phyloP scores from a whole-genome alignment of 176 grass and related monocot genomes.

The Oryza australiensis region DNA sequence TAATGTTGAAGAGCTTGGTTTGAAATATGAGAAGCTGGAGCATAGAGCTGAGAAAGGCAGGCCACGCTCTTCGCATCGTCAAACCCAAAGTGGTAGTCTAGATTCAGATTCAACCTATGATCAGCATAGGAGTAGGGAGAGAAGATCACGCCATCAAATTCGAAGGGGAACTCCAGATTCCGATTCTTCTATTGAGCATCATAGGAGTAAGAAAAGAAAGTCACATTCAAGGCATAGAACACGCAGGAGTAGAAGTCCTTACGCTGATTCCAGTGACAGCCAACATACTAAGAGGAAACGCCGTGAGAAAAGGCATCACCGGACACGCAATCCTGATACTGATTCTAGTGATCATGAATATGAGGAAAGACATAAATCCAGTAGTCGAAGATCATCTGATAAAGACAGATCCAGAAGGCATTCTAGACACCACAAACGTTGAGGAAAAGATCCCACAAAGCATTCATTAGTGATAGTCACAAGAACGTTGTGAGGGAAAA shows the following conservation, averaged over 20 bases:
- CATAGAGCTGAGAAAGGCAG: slow-evolving; percentile 24
- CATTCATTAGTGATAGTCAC: slow-evolving; percentile 29
- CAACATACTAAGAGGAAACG: slow-evolving; percentile 43
- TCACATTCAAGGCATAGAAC: slow-evolving; percentile 49
- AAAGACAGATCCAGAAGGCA: slow-evolving; percentile 60
- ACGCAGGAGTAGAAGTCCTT: slow-evolving; percentile 49
- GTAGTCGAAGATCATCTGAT: slow-evolving; percentile 46
- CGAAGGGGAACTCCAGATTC: slow-evolving; percentile 40
- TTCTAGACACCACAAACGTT: slow-evolving; percentile 52
- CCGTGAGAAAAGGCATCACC: slow-evolving; percentile 46
- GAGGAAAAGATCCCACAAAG: slow-evolving; percentile 41
- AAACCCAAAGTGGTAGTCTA: slow-evolving; percentile 20
- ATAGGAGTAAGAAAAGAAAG: slow-evolving; percentile 52
- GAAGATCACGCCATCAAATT: slow-evolving; percentile 34
- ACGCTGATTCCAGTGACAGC: slow-evolving; percentile 45
- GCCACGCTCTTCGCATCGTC: slow-evolving; percentile 20
- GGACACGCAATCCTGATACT: slow-evolving; percentile 33
- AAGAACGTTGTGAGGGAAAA: background rate
- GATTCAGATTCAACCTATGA: slow-evolving; percentile 58
- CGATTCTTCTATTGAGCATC: slow-evolving; percentile 57
- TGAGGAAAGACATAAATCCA: slow-evolving; percentile 46
- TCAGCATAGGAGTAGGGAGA: slow-evolving; percentile 44
- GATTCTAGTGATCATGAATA: slow-evolving; percentile 63
- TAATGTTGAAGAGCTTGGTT: slow-evolving; percentile 28
- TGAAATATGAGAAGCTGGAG: slow-evolving; percentile 33